Evolutionary conservation across 257 asterid species (phyloP), one percentile per base, ranked within the genome.

Genomic region (Ligustrum vulgare): DNA sequence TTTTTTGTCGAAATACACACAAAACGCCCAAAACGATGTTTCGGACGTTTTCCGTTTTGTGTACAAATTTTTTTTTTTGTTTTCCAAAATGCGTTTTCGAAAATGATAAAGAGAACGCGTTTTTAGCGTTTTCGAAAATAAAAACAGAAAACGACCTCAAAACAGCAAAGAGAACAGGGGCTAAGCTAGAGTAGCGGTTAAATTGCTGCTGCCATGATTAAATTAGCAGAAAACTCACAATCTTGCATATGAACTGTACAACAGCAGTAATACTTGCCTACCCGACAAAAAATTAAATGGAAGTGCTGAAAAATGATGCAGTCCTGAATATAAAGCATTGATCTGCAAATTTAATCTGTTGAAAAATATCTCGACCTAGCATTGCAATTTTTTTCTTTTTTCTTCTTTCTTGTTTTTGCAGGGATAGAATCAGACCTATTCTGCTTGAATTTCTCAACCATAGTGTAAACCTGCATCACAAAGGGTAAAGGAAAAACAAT

Each of bases 401-500:
- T 75, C 63, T 77, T 80, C 79, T 73, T 80, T 76, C 87, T 90
- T 33, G 81, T 77, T 67, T 80, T 81, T 28, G 73, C 37, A 5
- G 86, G 77, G 78, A 82, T 79, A 51, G 88, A 65, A 81, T 31
- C 49, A 6, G 75, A 72, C 75, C 73, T 79, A 18, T 79, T 84
- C 83, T 79, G 80, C 88, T 92, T 92, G 90, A 91, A 84, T 71
- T 86, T 87, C 89, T 92, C 90, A 63, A 89, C 69, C 98, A 92
- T 89, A 78, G 80, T 81, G 77, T 83, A 92, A 32, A 89, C 99
- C 99, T 94, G 87, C 82, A 86, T 69, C 70, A 77, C 35, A 82
- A 60, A 78, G 49, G 58, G 60, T 70, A 73, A 68, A 62, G 51
- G 45, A 62, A 68, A 66, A 31, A 22, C 64, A 71, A 72, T 47